Base-by-base conservation (phyloP, 2,329 filamentous ascomycete genomes). In the Neopestalotiopsis sp. region DNA sequence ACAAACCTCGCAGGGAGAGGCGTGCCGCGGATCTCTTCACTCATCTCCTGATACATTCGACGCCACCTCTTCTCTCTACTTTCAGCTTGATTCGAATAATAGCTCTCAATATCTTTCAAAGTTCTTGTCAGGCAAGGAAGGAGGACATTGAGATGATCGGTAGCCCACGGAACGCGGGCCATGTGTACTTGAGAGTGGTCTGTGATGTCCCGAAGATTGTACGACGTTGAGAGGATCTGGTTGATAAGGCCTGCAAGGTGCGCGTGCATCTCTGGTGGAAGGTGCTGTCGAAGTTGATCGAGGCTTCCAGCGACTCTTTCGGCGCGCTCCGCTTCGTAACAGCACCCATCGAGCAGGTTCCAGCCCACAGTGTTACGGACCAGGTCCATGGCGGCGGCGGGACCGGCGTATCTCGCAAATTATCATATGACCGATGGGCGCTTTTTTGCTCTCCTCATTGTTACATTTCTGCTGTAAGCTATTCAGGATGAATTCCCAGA, bases 11-110 rank as follows among this genome's bases (percentile, higher is more conserved):
- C 83, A 1, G 84, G 84, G 1, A 91, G 78, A 5, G 81, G 80
- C 40, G 88, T 81, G 0, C 85, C 86, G 2, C 81, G 83, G 3
- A 83, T 84, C 74, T 90, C 86, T 30, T 85, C 81, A 7, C 82
- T 83, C 83, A 90, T 83, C 5, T 80, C 78, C 75, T 89, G 83
- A 74, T 86, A 88, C 87, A 90, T 90, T 72, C 82, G 83, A 57
- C 84, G 82, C 89, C 89, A 91, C 67, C 88, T 83, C 45, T 82
- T 79, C 70, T 85, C 82, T 67, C 83, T 84, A 20, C 81, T 79
- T 57, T 85, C 71, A 4, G 80, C 81, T 45, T 80, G 83, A 73
- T 90, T 85, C 42, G 88, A 83, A 73, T 88, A 85, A 76, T 84
- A 84, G 9, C 69, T 70, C 56, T 78, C 83, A 71, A 91, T 90